Base-by-base conservation (phyloP, 176 grass and related monocot species). In the Oryza punctata region DNA sequence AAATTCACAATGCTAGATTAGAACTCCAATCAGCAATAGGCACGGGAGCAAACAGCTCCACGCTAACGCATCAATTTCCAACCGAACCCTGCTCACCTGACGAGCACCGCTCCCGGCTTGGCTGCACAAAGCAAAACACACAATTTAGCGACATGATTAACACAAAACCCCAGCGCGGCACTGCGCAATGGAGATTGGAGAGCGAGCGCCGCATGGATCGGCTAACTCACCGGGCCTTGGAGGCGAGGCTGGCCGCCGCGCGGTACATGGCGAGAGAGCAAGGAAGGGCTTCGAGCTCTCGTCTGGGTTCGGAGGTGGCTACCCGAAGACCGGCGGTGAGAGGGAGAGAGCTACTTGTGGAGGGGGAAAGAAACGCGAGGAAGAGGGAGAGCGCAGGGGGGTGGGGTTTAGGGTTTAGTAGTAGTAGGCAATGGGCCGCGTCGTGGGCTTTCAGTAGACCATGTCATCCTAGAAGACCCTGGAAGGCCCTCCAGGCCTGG, bases 191-290 rank as follows among this genome's bases (percentile, higher is more conserved):
- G 37, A 38, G 37, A 38, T 38, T 38, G 37, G 18, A 29, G n/a
- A 63, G 50, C 50, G 7, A 54, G 16, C 50, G 50, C 16, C 16
- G 50, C 50, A 1, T 8, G 41, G 60, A 70, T 71, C 14, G 27
- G 33, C 7, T 3, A 15, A 63, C 88, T 92, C 54, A 94, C 92
- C 94, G 82, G 19, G 87, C 87, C 72, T 88, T 94, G 67, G 91
- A 90, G 79, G 81, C 91, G 68, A 97, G 85, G 80, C 79, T 90
- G 26, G 80, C 82, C 9, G 85, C 87, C 23, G 79, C 87, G 85
- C 94, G 89, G 87, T 94, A 94, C 94, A 97, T 97, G 80, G 60
- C 76, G 8, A 72, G 40, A 3, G 70, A 43, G 23, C 2, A 23
- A 33, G 40, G 50, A 54, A 54, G 21, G 61, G 40, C 4, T 38